Percentiles rank a stretch among this genome's conserved stretches.
Conservation (phyloP, 2,329 filamentous ascomycete species). For the Xylariales sp. region DNA sequence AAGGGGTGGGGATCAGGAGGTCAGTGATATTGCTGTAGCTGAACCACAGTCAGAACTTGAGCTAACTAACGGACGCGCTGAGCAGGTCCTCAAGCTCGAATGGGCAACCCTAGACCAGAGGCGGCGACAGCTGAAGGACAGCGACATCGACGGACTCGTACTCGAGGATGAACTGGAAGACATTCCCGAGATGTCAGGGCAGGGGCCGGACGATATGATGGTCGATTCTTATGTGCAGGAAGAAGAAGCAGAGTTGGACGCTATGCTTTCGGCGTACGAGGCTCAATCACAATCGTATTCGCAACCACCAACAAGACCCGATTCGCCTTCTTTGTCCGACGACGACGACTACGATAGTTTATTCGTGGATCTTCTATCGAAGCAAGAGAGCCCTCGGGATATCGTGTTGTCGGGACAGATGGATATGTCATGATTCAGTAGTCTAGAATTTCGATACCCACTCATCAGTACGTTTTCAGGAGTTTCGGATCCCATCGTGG, state of each 20-base stretch:
- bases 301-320: constrained; percentile 20
- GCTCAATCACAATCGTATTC: constrained; percentile 19
- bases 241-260: constrained; percentile 55
- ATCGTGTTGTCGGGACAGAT: constrained; percentile 34
- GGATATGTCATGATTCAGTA: constrained; percentile 38
- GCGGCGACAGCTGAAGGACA: constrained; percentile 32
- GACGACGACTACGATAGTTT: constrained; percentile 59
- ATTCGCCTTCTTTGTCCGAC: constrained; percentile 39
- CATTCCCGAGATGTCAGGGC: constrained; percentile 31
- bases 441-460: constrained; percentile 7
- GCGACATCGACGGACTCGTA: constrained; percentile 34
- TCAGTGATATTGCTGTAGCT: constrained; percentile 20
- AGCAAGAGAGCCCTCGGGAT: constrained; percentile 29
- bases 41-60: too few species aligned
- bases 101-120: constrained; percentile 35
- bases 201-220: constrained; percentile 44
- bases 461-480: constrained; percentile 4
- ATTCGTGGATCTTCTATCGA: constrained; percentile 61
- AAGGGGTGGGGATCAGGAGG: constrained; percentile 59
- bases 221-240: constrained; percentile 45
- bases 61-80: not conserved
- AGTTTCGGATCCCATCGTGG: constrained; percentile 13
- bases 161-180: constrained; percentile 50
- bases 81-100: constrained; percentile 36
- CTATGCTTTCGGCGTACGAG: constrained; percentile 46